A percentile compares a stretch with the other conserved stretches of the same genome.
Conservation (phyloP, 805 yeast genomes). For the Metschnikowia reukaufii region DNA sequence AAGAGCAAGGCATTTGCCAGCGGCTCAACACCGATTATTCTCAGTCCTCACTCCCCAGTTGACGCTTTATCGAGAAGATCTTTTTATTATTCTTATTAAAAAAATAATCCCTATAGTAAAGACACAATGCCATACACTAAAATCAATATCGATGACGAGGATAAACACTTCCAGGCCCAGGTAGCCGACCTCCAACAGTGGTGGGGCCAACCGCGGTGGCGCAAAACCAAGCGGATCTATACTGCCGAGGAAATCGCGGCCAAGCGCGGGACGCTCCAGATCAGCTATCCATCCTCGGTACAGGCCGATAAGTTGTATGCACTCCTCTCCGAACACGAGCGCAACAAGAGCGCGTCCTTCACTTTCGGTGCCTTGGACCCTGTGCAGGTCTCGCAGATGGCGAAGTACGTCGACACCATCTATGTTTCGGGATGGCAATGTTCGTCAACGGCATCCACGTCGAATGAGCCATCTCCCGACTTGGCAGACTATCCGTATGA, state of each 20-base stretch:
- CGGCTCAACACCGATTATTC: no score
- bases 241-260: constrained; percentile 84
- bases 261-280: constrained; percentile 79
- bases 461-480: constrained; percentile 98
- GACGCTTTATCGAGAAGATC: background rate
- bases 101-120: background rate
- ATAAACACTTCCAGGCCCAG: constrained; percentile 61
- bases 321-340: constrained; percentile 69
- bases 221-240: constrained; percentile 81
- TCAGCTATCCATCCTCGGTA: constrained; percentile 70
- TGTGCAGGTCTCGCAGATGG: constrained; percentile 95
- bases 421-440: constrained; percentile 99
- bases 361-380: constrained; percentile 97
- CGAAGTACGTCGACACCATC: constrained; percentile 86
- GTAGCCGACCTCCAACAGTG: constrained; percentile 74
- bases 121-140: constrained; percentile 51
- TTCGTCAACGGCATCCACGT: constrained; percentile 94
- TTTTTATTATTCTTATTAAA: background rate
- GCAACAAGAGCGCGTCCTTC: constrained; percentile 71
- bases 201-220: constrained; percentile 96
- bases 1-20: constrained; percentile 2
- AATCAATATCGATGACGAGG: constrained; percentile 62
- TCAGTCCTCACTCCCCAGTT: no score
- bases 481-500: constrained; percentile 98
- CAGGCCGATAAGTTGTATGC: constrained; percentile 82